Conservation (phyloP, 345 rosid species). For the Populus nigra region DNA sequence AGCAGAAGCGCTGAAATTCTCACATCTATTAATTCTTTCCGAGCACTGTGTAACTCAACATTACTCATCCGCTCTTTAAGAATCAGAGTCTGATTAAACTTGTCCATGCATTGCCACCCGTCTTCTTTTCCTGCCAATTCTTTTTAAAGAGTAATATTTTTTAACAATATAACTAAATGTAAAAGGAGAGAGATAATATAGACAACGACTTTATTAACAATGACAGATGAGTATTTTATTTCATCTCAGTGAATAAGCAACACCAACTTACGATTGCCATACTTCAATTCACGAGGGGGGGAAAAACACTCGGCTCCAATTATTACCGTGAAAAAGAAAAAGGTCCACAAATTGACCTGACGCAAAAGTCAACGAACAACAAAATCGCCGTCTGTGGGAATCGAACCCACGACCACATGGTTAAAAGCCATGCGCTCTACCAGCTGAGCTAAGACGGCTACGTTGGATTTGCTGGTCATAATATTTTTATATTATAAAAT, state of each 20-base stretch:
- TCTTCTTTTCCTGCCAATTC: slow-evolving; percentile 15
- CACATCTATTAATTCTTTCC: slow-evolving; percentile 15
- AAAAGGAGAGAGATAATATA: no score
- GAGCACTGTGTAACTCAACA: slow-evolving; percentile 15
- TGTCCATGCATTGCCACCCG: background rate
- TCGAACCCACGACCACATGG: slow-evolving; percentile 73
- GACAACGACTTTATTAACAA: no score
- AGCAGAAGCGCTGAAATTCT: background rate
- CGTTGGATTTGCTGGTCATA: rapidly evolving
- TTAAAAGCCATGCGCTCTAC: slow-evolving; percentile 77
- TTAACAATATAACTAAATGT: no score
- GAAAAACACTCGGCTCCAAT: no score
- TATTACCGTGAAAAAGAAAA: no score
- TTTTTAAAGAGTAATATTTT: background rate
- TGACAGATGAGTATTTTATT: background rate
- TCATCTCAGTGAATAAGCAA: background rate
- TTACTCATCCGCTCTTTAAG: slow-evolving; percentile 17
- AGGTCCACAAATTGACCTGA: no score
- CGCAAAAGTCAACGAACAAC: no score
- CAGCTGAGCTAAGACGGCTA: slow-evolving; percentile 67
- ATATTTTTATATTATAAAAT: no score
- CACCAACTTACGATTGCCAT: background rate
- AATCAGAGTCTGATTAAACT: slow-evolving; percentile 5
- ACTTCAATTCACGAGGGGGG: background rate
- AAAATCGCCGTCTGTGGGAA: slow-evolving; percentile 53